Percentiles rank a stretch among this genome's conserved stretches.
Evolutionary conservation across 2,329 filamentous ascomycete genomes (phyloP).

Genomic region (Aspergillus sp.): DNA sequence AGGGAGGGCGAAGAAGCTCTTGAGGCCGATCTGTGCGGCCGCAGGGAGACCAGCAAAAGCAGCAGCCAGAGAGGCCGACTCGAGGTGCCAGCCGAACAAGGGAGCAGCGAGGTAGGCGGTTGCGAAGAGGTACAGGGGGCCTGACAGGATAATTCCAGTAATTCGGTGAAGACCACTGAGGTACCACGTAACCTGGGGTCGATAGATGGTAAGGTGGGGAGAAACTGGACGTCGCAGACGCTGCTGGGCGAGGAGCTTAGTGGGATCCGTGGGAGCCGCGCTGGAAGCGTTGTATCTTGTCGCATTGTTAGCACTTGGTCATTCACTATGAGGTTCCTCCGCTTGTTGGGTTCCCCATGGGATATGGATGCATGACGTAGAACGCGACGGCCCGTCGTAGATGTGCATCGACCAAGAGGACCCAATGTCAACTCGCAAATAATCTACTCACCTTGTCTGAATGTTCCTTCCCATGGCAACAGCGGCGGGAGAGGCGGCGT

Average conservation of each 20-base stretch:
- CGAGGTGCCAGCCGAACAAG: constrained; percentile 69
- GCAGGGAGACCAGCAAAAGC: constrained; percentile 63
- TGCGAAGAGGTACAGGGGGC: constrained; percentile 76
- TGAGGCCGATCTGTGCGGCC: constrained; percentile 58
- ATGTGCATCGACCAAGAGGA: background rate
- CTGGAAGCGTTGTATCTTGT: constrained; percentile 32
- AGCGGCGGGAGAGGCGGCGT: constrained; percentile 44
- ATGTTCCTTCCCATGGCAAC: constrained; percentile 44
- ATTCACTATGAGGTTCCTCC: background rate
- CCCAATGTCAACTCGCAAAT: background rate
- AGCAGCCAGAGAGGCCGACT: constrained; percentile 63
- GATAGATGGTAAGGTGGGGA: constrained; percentile 85
- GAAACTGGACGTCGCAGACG: constrained; percentile 78
- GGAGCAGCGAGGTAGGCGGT: constrained; percentile 79
- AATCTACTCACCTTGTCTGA: constrained; percentile 44
- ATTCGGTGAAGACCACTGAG: constrained; percentile 75
- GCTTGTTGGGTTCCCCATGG: background rate
- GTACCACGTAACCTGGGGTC: constrained; percentile 82
- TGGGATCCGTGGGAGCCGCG: constrained; percentile 34
- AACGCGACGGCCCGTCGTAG: background rate
- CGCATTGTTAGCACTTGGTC: constrained; percentile 8
- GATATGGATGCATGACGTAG: constrained; percentile 28
- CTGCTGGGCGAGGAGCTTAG: constrained; percentile 72
- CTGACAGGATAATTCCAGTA: constrained; percentile 73
- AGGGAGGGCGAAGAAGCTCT: constrained; percentile 60